Evolutionary conservation across 495 filamentous ascomycete species (phyloP), one percentile per base, ranked within the genome.

Genomic region (Penicillium bovifimosum): DNA sequence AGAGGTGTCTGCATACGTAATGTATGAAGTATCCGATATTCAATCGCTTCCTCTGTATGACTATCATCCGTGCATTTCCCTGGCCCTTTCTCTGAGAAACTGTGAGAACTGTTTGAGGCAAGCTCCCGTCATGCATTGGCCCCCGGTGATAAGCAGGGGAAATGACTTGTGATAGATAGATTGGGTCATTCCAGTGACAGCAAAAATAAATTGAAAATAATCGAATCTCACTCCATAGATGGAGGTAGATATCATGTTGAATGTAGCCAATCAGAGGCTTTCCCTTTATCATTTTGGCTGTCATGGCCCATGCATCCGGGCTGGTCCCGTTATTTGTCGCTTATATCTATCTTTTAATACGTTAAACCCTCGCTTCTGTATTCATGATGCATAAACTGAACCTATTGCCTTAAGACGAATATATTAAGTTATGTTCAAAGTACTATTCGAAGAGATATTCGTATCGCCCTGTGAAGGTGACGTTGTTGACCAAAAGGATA

Each of bases 201-300:
- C 27, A 39, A 17, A 29, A 32, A 40, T 43, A 48, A 26, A 45
- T 18, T 10, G 18, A n/a, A 44, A 20, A 31, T 29, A 6, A 7
- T 38, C 1, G 8, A 42, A 57, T 47, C 13, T 26, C 39, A 28
- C 18, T 16, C 28, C 28, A 35, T 39, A 46, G 65, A 56, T 67
- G 64, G 64, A 48, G 63, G 60, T 63, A 67, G 64, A 67, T 67
- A 67, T 63, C 54, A 56, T 24, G 44, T 51, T 39, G 17, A 6
- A 14, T 6, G 36, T 27, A 32, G 29, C 64, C 64, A 67, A 67
- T 67, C 59, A 65, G 14, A 36, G 41, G 6, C 32, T 18, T 32
- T 32, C 17, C 17, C 55, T 62, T 34, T 64, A 64, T 66, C 64
- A 41, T 41, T 42, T 24, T 32, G 18, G 39, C 18, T 41, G 20